A percentile compares a stretch with the other conserved stretches of the same genome.
phyloP scores from a whole-genome alignment of 352 stramenopile species.

The Phytophthora sansomeana region DNA sequence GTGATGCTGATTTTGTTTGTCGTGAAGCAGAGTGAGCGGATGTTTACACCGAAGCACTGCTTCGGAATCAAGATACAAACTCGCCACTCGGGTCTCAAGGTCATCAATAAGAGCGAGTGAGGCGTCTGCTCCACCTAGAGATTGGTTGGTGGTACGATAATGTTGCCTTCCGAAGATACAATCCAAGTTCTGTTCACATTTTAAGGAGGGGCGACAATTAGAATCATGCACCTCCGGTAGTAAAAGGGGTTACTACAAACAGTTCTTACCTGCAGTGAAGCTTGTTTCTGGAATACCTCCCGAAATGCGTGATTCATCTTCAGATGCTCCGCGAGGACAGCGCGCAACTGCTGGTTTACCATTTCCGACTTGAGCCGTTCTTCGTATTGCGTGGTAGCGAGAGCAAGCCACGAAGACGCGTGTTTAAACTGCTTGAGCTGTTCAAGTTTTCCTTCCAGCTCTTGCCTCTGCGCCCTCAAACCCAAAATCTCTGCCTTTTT shows the following conservation, averaged over 20 bases:
- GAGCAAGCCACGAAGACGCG: conserved; percentile 21
- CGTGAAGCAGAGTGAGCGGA: not conserved
- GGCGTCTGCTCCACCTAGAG: not conserved
- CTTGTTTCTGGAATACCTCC: conserved; percentile 22
- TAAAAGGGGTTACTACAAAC: not conserved
- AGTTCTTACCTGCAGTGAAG: conserved; percentile 22
- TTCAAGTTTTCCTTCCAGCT: conserved; percentile 27
- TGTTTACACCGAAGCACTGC: conserved; percentile 13
- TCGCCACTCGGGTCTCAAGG: conserved; percentile 28
- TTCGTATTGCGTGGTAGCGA: conserved; percentile 25
- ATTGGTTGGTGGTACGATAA: not conserved
- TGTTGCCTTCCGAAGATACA: not conserved
- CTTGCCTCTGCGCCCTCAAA: conserved; percentile 17
- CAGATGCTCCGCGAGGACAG: conserved; percentile 17
- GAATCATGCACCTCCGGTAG: not conserved
- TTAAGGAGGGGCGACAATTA: not conserved
- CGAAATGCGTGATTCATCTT: conserved; percentile 18
- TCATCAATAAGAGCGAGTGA: conserved; percentile 16
- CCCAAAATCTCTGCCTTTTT: conserved; percentile 36
- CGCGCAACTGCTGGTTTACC: conserved; percentile 31
- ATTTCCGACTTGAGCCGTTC: conserved; percentile 31
- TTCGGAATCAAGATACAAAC: conserved; percentile 30
- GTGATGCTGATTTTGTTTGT: not conserved
- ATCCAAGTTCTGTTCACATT: conserved; percentile 10
- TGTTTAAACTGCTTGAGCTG: conserved; percentile 11